Percentiles rank a stretch among this genome's conserved stretches.
Evolutionary conservation across 148 eudicot species (phyloP).

Genomic region (Persicaria maculosa): DNA sequence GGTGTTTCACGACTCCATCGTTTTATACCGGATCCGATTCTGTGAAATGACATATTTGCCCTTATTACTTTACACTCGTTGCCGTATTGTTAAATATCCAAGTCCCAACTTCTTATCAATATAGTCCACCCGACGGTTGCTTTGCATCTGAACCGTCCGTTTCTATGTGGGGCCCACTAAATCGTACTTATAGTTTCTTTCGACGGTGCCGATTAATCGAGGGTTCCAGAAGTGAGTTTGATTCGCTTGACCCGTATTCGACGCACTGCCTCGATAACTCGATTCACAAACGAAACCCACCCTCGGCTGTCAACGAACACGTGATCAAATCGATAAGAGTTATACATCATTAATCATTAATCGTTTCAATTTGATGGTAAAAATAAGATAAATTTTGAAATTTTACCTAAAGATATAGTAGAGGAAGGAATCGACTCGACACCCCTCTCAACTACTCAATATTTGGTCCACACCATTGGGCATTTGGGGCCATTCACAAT

Average conservation of each 20-base stretch:
- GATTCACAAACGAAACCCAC: too few relatives aligned
- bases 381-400: too few relatives aligned
- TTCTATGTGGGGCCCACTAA: not conserved
- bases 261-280: not conserved
- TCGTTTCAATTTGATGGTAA: too few relatives aligned
- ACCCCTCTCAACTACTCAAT: too few relatives aligned
- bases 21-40: not conserved
- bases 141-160: not conserved
- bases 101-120: not conserved
- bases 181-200: not conserved
- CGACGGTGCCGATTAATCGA: not conserved
- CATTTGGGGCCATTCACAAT: too few relatives aligned
- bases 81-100: not conserved
- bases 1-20: not conserved
- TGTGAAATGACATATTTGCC: not conserved
- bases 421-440: too few relatives aligned
- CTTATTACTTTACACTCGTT: not conserved
- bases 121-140: not conserved
- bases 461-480: too few relatives aligned
- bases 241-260: not conserved
- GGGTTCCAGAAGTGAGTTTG: not conserved
- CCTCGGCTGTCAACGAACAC: too few relatives aligned
- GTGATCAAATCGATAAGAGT: too few relatives aligned
- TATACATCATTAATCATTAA: too few relatives aligned
- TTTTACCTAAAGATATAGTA: too few relatives aligned